Percentiles rank a stretch among this genome's conserved stretches.
Conservation (phyloP, 768 basidiomycete species). For the Infundibulicybe gibba region DNA sequence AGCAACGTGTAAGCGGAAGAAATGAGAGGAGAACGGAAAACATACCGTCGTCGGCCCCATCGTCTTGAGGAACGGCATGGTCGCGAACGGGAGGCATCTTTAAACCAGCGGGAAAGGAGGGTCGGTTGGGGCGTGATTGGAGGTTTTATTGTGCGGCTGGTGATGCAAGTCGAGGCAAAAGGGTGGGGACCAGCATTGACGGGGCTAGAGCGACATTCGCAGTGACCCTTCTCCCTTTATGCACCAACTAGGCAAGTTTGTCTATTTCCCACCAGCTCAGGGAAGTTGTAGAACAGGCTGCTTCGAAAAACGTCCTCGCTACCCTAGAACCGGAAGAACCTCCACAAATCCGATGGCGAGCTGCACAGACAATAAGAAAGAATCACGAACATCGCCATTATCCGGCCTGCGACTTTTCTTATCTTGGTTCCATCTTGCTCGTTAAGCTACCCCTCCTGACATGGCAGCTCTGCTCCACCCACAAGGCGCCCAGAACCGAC, state of each 20-base stretch:
- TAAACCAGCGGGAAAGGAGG: conserved; percentile 11
- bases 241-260: conserved; percentile 22
- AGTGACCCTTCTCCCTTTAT: conserved; percentile 27
- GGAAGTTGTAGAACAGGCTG: too few species aligned
- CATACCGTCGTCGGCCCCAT: conserved; percentile 18
- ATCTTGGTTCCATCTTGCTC: too few species aligned
- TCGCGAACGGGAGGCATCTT: conserved; percentile 30
- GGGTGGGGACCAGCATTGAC: conserved; percentile 13
- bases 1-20: conserved; percentile 15
- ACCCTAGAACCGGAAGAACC: conserved; percentile 27
- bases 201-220: conserved; percentile 22
- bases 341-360: conserved; percentile 31
- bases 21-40: conserved; percentile 15
- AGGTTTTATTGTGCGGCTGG: conserved; percentile 15
- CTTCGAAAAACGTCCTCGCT: conserved; percentile 6
- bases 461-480: too few species aligned
- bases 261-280: conserved; percentile 24
- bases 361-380: conserved; percentile 27
- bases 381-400: neutral
- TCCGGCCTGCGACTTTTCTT: neutral
- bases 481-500: too few species aligned
- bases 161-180: conserved; percentile 14
- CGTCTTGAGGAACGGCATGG: conserved; percentile 21
- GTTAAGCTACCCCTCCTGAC: too few species aligned
- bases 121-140: conserved; percentile 12